Evolutionary conservation across 371 early-diverging fungal genomes (phyloP), one percentile per base, ranked within the genome.

Genomic region (Sporodiniella umbellata): DNA sequence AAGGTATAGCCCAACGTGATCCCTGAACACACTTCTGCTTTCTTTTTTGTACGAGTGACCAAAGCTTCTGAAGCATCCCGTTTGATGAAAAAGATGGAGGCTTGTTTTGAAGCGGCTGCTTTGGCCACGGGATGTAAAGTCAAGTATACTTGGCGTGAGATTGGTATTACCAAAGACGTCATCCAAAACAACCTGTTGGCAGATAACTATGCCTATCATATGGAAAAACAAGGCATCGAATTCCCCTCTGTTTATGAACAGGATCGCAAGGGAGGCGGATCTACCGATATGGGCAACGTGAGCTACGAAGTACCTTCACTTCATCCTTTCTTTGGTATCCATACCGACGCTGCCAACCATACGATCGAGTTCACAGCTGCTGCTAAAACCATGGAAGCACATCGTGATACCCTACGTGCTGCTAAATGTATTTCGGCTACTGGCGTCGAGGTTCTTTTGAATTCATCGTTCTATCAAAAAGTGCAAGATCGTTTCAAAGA

Each of bases 221-320:
- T 88, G 66, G 54, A 64, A 3, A 61, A 68, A 6, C 62, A 68
- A 30, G 79, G 80, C 14, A 60, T 79, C 17, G 47, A 58, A 17
- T 79, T 77, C 46, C 33, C 62, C 1, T 37, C 77, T 4, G 62
- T 64, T 6, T 51, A 59, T 1, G 64, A 59, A 0, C 80, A 83
- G 47, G 60, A 72, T 39, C 59, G 63, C 14, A 33, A 31, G 3
- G 72, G 53, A 11, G 61, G 63, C 31, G 88, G 83, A 0, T 79
- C 81, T 2, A 87, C 89, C 0, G 93, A 92, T 51, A 85, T 89
- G 78, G 92, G 91, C 45, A 89, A 90, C 40, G 74, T 80, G n/a
- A 73, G 76, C 23, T 66, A 73, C 17, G 78, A 68, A 25, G 46
- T 78, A 30, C 83, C 83, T 10, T 57, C 58, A 1, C 55, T 77